Conservation (phyloP, 1,284 basidiomycete species). For the Amylostereum areolatum region DNA sequence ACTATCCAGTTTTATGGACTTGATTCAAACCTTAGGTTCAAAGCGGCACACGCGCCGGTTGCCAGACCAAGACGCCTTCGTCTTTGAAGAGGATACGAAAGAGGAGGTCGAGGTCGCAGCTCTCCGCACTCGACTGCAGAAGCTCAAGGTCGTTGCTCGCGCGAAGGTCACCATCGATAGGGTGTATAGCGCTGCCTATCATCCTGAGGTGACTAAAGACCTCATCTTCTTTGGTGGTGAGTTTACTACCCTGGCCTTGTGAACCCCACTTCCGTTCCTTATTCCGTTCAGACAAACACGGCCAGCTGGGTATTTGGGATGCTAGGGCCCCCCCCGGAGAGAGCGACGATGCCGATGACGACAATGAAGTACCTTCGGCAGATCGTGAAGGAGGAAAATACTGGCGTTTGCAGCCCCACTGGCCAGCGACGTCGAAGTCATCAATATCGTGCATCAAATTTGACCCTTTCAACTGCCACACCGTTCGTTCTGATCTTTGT, state of each 20-base stretch:
- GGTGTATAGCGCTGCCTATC: slow-evolving; percentile 70
- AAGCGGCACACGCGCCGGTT: slow-evolving; percentile 30
- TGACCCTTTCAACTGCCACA: slow-evolving; percentile 66
- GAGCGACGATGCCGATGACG: slow-evolving; percentile 54
- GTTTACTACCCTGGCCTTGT: slow-evolving; percentile 11
- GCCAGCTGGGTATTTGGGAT: slow-evolving; percentile 78
- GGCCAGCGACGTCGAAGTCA: slow-evolving; percentile 73
- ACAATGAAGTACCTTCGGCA: slow-evolving; percentile 28
- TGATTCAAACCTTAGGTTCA: slow-evolving; percentile 35
- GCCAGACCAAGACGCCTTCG: slow-evolving; percentile 45
- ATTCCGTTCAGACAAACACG: slow-evolving; percentile 59
- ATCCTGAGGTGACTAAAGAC: slow-evolving; percentile 76
- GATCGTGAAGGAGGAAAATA: slow-evolving; percentile 61
- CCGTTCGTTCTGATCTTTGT: slow-evolving; percentile 34
- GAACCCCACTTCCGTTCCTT: background rate
- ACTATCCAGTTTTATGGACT: slow-evolving; percentile 34
- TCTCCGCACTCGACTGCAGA: slow-evolving; percentile 45
- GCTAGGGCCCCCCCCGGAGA: slow-evolving; percentile 62
- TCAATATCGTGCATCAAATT: slow-evolving; percentile 73
- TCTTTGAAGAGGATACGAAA: slow-evolving; percentile 32
- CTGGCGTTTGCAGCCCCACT: slow-evolving; percentile 75
- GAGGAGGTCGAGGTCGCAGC: slow-evolving; percentile 42
- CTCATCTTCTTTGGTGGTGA: slow-evolving; percentile 73
- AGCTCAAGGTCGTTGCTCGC: slow-evolving; percentile 57
- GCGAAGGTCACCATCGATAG: slow-evolving; percentile 73